These are phyloP conservation scores for Lathyrus tuberosus DNA, from an alignment of 306 rosid species.

Conservation along the genomic window DNA sequence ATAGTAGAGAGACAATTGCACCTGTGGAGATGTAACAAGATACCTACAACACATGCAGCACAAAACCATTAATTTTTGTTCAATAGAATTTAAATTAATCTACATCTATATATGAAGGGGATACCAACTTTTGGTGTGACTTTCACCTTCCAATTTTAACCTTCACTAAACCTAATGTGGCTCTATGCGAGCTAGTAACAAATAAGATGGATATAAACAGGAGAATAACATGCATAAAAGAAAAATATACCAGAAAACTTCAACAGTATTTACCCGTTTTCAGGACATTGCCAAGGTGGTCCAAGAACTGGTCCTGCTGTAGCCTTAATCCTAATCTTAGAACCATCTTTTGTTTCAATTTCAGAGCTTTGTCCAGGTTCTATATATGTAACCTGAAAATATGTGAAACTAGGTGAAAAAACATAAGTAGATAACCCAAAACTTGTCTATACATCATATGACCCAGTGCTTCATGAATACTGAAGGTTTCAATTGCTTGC, in stretches of 20 bases:
- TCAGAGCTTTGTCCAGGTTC: slow-evolving; percentile 86
- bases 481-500: slow-evolving; percentile 14
- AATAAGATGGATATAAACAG: slow-evolving; percentile 14
- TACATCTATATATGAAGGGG: background rate
- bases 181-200: background rate
- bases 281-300: slow-evolving; percentile 99
- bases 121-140: background rate
- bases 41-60: slow-evolving; percentile 57
- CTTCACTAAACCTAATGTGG: background rate
- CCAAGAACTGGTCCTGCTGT: slow-evolving; percentile 95
- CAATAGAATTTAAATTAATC: slow-evolving; percentile 8
- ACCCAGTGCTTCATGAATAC: background rate
- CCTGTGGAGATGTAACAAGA: slow-evolving; percentile 63
- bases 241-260: slow-evolving; percentile 31
- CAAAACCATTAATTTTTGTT: slow-evolving; percentile 20
- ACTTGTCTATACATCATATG: slow-evolving; percentile 34
- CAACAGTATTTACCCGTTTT: slow-evolving; percentile 68
- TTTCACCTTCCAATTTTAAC: background rate
- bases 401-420: slow-evolving; percentile 21
- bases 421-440: background rate
- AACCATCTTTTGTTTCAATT: slow-evolving; percentile 69
- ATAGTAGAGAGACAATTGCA: slow-evolving; percentile 77
- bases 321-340: slow-evolving; percentile 63
- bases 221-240: slow-evolving; percentile 1
- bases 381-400: slow-evolving; percentile 72